Conservation (phyloP, 306 rosid genomes). For the Acacia confusa region DNA sequence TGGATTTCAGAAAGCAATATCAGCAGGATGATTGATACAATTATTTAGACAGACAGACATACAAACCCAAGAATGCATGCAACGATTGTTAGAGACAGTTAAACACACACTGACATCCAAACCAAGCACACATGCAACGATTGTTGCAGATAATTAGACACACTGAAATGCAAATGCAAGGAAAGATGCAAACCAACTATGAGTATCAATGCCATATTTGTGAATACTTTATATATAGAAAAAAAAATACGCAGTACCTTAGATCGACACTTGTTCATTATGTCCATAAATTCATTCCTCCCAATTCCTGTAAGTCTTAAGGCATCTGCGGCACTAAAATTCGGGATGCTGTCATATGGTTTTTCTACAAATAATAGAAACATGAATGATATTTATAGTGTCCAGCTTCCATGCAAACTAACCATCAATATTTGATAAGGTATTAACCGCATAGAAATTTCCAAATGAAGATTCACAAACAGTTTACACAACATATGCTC, state of each 20-base stretch:
- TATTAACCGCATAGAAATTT: background rate
- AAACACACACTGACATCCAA: background rate
- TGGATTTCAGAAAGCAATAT: background rate
- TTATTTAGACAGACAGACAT: background rate
- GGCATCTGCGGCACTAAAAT: constrained; percentile 98
- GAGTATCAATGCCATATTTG: constrained; percentile 3
- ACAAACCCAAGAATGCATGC: background rate
- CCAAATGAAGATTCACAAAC: background rate
- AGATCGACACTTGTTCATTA: constrained; percentile 97
- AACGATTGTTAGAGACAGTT: background rate
- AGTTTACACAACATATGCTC: background rate
- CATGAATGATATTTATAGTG: constrained; percentile 31
- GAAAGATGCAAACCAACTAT: constrained; percentile 4
- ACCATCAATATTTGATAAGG: background rate
- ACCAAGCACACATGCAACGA: constrained; percentile 9
- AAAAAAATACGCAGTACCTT: constrained; percentile 65
- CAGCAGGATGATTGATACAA: constrained; percentile 6
- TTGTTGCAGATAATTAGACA: background rate
- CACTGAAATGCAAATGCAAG: background rate
- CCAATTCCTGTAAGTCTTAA: constrained; percentile 93
- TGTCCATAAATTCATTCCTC: constrained; percentile 95
- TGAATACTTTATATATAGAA: background rate
- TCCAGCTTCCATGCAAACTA: constrained; percentile 24
- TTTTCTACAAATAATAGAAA: constrained; percentile 70
- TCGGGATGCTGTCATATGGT: constrained; percentile 98